Base-by-base conservation (phyloP, 495 filamentous ascomycete genomes). In the Neurospora africana region DNA sequence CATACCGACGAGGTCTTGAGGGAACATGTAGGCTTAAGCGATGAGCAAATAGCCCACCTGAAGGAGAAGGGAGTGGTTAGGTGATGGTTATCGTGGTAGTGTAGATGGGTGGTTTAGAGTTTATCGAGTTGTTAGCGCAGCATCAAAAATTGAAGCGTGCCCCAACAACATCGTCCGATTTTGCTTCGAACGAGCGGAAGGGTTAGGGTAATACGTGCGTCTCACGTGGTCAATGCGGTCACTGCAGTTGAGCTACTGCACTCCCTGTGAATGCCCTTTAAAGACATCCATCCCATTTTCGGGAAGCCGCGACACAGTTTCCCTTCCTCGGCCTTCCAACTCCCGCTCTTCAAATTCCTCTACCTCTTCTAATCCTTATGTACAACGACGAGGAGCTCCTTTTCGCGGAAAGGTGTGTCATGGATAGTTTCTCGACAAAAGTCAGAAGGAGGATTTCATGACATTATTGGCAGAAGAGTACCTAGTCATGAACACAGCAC, bases 1-100 rank as follows among this genome's bases (percentile, higher is more conserved):
- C 95, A 99, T 82, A 98, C 95, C 2, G 86, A 95, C 75, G 93
- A 98, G 81, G 85, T 99, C 3, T 81, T 99, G 70, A 74, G 81
- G 35, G 87, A 89, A 2, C 75, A 92, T 35, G 81, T 98, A 23
- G 89, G 91, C 0, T 84, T 93, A 75, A 85, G 82, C 11, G 82
- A 86, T 53, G 81, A 76, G 0, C 86, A 92, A 70, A 92, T 98
- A 67, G 80, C 83, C 41, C 81, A 79, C 15, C 80, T 97, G 73
- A 91, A 85, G 76, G 79, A 83, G 37, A 87, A 90, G 53, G 94
- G 94, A 1, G 90, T 92, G 4, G 82, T 97, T 9, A 86, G 87
- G 71, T 65, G 15, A 65, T 33, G 13, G 0, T 23, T 27, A 58
- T 33, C 27, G 53, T 33, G 53, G 27, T 93, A 87, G 77, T 13